A percentile compares a stretch with the other conserved stretches of the same genome.
Evolutionary conservation across 495 filamentous ascomycete species (phyloP).

Genomic region (Diplogelasinospora grovesii): DNA sequence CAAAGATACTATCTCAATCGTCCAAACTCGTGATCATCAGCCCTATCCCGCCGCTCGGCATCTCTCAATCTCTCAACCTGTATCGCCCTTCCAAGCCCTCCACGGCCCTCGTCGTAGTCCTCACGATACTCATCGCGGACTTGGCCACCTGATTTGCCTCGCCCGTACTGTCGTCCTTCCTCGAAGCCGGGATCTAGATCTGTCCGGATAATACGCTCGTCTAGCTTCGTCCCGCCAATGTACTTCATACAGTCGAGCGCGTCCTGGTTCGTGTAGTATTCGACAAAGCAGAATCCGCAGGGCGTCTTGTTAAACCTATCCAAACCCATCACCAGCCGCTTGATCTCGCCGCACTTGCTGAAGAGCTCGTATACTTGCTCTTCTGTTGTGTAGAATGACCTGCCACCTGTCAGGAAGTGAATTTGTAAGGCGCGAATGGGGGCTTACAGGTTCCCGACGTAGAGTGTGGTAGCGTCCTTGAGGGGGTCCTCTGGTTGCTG

Average conservation of each 20-base stretch:
- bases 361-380: slow-evolving; percentile 99
- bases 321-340: slow-evolving; percentile 95
- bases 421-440: neutral
- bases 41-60: slow-evolving; percentile 41
- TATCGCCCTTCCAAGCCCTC: slow-evolving; percentile 63
- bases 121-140: slow-evolving; percentile 96
- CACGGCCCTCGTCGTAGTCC: slow-evolving; percentile 90
- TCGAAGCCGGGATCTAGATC: slow-evolving; percentile 94
- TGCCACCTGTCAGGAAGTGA: slow-evolving; percentile 24
- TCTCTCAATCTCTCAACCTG: slow-evolving; percentile 56
- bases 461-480: slow-evolving; percentile 85
- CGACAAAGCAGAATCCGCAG: slow-evolving; percentile 98
- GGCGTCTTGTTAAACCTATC: slow-evolving; percentile 96
- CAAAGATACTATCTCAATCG: slow-evolving; percentile 33
- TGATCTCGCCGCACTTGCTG: slow-evolving; percentile 95
- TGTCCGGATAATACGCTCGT: slow-evolving; percentile 94
- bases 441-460: slow-evolving; percentile 89
- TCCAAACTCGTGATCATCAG: slow-evolving; percentile 42
- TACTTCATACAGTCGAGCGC: slow-evolving; percentile 98
- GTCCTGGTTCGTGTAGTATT: slow-evolving; percentile 97
- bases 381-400: slow-evolving; percentile 99
- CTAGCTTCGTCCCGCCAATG: slow-evolving; percentile 95
- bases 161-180: slow-evolving; percentile 90
- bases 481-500: slow-evolving; percentile 60
- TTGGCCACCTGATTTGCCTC: slow-evolving; percentile 87